These are phyloP conservation scores for Cryptococcus hybrid DNA, from an alignment of 1,284 basidiomycete genomes.

Conservation along the genomic window DNA sequence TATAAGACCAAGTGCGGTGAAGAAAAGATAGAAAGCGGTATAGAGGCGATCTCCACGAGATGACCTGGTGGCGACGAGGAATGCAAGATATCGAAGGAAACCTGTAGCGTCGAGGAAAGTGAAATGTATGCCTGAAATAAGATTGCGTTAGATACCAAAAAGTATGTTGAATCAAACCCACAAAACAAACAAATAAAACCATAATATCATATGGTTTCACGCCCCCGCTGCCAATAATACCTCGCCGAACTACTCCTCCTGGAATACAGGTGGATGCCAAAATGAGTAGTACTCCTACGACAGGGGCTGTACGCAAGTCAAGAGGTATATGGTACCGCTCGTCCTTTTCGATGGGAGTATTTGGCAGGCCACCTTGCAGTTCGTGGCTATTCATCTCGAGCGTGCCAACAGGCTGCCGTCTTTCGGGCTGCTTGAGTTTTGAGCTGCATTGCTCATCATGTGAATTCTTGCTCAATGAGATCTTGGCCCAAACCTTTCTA, in stretches of 20 bases:
- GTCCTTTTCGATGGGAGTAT: neutral
- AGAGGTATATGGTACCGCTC: conserved; percentile 54
- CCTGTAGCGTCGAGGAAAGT: conserved; percentile 87
- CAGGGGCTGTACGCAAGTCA: conserved; percentile 71
- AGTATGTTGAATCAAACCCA: conserved; percentile 27
- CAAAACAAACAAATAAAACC: conserved; percentile 83
- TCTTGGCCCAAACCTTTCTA: neutral
- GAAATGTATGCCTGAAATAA: conserved; percentile 76
- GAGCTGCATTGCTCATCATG: neutral
- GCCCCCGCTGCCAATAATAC: conserved; percentile 64
- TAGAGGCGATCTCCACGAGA: conserved; percentile 64
- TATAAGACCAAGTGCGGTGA: conserved; percentile 71
- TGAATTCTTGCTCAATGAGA: neutral
- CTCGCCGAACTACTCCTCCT: conserved; percentile 62
- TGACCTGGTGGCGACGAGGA: conserved; percentile 77
- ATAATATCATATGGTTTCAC: conserved; percentile 91
- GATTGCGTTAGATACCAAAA: neutral
- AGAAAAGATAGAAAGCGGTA: conserved; percentile 73
- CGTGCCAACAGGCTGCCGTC: too few relatives aligned
- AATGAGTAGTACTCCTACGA: conserved; percentile 73
- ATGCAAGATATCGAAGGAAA: conserved; percentile 79
- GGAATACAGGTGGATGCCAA: conserved; percentile 73
- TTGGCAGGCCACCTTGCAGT: neutral
- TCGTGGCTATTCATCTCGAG: too few relatives aligned
- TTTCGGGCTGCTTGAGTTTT: neutral